These are phyloP conservation scores for Rhizophagus sp. DNA, from an alignment of 192 early-diverging fungal species.

Conservation along the genomic window DNA sequence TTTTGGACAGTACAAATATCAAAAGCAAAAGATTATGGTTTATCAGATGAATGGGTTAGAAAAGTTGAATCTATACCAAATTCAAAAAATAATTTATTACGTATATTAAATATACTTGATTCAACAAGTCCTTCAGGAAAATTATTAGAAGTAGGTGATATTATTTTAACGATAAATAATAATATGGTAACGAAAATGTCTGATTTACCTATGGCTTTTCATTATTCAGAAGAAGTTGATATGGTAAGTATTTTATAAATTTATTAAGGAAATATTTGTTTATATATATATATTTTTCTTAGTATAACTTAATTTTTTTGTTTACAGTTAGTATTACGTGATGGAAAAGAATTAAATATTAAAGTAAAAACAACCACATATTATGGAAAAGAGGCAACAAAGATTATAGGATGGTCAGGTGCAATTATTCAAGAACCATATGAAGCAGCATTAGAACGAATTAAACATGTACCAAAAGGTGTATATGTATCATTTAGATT, in stretches of 20 bases:
- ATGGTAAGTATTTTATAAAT: slow-evolving; percentile 44
- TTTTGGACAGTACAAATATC: slow-evolving; percentile 60
- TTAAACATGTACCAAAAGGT: slow-evolving; percentile 59
- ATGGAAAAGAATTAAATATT: slow-evolving; percentile 67
- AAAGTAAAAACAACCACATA: slow-evolving; percentile 64
- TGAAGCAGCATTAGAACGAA: slow-evolving; percentile 69
- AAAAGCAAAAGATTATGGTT: slow-evolving; percentile 58
- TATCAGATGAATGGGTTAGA: slow-evolving; percentile 58
- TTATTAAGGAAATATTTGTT: not conserved
- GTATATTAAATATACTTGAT: slow-evolving; percentile 61
- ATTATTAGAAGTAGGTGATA: slow-evolving; percentile 64
- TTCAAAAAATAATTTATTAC: slow-evolving; percentile 54
- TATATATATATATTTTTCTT: no score
- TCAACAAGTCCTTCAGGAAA: slow-evolving; percentile 51
- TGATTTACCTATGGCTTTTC: slow-evolving; percentile 55
- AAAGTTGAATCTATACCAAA: slow-evolving; percentile 52
- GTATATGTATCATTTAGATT: slow-evolving; percentile 63
- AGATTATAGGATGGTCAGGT: slow-evolving; percentile 83
- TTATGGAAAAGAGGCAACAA: slow-evolving; percentile 57
- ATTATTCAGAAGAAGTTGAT: slow-evolving; percentile 45
- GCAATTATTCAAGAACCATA: slow-evolving; percentile 76
- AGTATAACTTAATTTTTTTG: not conserved
- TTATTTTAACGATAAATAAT: slow-evolving; percentile 69
- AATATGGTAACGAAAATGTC: slow-evolving; percentile 59
- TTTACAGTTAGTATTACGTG: slow-evolving; percentile 61